A percentile compares a stretch with the other conserved stretches of the same genome.
Conservation (phyloP, 1,284 basidiomycete genomes). For the Tausonia pullulans region DNA sequence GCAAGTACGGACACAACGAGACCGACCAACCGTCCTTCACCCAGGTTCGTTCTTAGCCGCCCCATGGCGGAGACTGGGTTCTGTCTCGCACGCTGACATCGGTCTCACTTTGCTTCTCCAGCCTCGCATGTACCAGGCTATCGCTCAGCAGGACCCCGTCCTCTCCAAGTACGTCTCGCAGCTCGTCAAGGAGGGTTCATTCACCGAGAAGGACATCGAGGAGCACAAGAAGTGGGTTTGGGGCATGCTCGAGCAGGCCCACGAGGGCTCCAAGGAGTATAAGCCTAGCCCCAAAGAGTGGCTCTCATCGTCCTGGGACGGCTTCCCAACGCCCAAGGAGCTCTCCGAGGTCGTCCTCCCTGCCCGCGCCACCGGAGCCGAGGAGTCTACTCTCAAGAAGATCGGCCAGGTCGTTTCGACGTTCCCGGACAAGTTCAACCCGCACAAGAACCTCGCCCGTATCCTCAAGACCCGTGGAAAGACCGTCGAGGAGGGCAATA, state of each 20-base stretch:
- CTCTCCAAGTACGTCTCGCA: constrained; percentile 86
- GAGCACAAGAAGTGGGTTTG: constrained; percentile 99
- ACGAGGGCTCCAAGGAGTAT: constrained; percentile 83
- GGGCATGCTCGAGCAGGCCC: constrained; percentile 94
- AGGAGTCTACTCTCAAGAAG: constrained; percentile 65
- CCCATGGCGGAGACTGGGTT: too few species aligned
- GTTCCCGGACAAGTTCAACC: constrained; percentile 73
- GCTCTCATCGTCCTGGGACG: constrained; percentile 96
- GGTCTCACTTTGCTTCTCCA: too few species aligned
- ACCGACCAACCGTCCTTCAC: constrained; percentile 99
- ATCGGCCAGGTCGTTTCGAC: constrained; percentile 78
- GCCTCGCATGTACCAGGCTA: constrained; percentile 96
- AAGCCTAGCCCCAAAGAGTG: constrained; percentile 87
- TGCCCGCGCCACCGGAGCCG: constrained; percentile 72
- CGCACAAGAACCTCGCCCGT: constrained; percentile 88
- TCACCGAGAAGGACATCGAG: constrained; percentile 92
- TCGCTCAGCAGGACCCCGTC: constrained; percentile 86
- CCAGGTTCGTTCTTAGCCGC: constrained; percentile 38
- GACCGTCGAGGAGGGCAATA: constrained; percentile 75
- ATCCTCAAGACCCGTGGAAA: constrained; percentile 82
- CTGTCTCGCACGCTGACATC: too few species aligned
- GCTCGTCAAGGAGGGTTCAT: constrained; percentile 82
- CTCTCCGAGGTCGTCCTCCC: constrained; percentile 86
- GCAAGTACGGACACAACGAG: constrained; percentile 97
- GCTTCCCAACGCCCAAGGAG: constrained; percentile 95